Evolutionary conservation across 768 basidiomycete species (phyloP).

Genomic region (Lactifluus echinatus): DNA sequence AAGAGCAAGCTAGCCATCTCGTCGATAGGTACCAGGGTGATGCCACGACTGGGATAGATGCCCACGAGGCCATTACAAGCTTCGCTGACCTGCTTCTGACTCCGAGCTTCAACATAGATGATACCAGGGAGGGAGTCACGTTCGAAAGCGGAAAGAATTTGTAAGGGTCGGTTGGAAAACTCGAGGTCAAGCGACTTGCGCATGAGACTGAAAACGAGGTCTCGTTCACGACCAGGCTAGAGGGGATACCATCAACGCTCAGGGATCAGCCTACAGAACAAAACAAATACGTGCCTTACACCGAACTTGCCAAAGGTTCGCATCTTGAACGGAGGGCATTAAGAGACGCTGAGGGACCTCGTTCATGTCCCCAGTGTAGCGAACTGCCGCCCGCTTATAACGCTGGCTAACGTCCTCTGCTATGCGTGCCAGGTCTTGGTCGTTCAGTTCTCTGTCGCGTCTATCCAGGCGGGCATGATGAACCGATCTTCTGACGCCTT

Average conservation of each 20-base stretch:
- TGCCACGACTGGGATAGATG: constrained; percentile 75
- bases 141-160: constrained; percentile 91
- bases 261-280: background rate
- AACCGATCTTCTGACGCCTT: constrained; percentile 37
- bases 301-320: constrained; percentile 90
- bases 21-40: constrained; percentile 84
- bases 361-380: constrained; percentile 88
- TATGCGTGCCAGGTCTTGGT: constrained; percentile 75
- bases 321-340: constrained; percentile 96
- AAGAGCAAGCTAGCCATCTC: constrained; percentile 96
- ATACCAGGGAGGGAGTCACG: constrained; percentile 92
- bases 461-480: constrained; percentile 66
- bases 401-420: constrained; percentile 75
- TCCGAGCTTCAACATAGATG: constrained; percentile 93
- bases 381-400: constrained; percentile 59
- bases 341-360: constrained; percentile 86
- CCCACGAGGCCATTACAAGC: constrained; percentile 90
- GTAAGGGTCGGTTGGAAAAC: constrained; percentile 65
- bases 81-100: constrained; percentile 73
- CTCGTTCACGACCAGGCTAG: constrained; percentile 86
- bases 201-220: constrained; percentile 91
- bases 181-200: constrained; percentile 85
- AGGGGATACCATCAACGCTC: background rate
- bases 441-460: constrained; percentile 62
- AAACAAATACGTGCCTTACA: constrained; percentile 57